These are phyloP conservation scores for Pseudognaphalium luteoalbum DNA, from an alignment of 129 eudicot species.

Conservation along the genomic window DNA sequence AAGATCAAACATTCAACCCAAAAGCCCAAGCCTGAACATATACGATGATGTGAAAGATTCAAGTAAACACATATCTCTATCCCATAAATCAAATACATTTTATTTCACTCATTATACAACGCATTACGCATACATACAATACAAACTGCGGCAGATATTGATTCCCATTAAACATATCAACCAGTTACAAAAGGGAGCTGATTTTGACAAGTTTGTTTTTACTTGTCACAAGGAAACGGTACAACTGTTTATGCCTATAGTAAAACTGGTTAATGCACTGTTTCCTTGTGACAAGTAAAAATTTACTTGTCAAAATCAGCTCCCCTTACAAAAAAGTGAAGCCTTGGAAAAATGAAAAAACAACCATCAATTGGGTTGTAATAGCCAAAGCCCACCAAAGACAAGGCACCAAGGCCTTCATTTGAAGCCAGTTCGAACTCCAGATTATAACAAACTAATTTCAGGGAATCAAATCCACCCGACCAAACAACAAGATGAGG, in stretches of 20 bases:
- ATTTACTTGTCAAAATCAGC: too few species aligned
- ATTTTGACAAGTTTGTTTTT: too few species aligned
- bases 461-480: conserved; percentile 34
- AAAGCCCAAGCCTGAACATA: too few species aligned
- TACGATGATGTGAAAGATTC: too few species aligned
- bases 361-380: conserved; percentile 49
- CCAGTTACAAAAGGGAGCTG: conserved; percentile 28
- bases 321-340: conserved; percentile 29
- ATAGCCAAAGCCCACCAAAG: conserved; percentile 61
- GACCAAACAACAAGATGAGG: conserved; percentile 5
- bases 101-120: conserved; percentile 23
- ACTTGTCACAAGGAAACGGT: too few species aligned
- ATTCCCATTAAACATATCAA: conserved; percentile 34
- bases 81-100: conserved; percentile 7
- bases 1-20: too few species aligned
- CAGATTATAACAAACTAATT: conserved; percentile 32
- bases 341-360: conserved; percentile 66
- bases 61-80: too few species aligned
- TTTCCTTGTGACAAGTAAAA: too few species aligned
- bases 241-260: too few species aligned
- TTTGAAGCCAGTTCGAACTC: conserved; percentile 21
- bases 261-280: too few species aligned
- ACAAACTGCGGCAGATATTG: conserved; percentile 22
- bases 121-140: conserved; percentile 18
- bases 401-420: conserved; percentile 37